Base-by-base conservation (phyloP, 208 protist genomes). In the Acanthamoeba lugdunensis region DNA sequence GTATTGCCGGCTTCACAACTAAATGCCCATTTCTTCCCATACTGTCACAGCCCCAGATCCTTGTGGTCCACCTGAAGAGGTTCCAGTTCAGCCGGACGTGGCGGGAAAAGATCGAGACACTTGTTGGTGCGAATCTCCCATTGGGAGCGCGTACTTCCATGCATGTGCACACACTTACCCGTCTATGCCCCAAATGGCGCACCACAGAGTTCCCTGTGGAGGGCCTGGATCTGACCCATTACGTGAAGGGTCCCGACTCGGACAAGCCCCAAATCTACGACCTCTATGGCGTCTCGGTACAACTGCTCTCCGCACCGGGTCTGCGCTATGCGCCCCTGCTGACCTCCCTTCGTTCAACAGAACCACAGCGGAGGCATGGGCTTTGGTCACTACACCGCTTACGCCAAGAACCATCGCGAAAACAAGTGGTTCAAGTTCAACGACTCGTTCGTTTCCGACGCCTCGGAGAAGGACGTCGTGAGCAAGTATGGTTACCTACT, bases 21-120 rank as follows among this genome's bases (percentile, higher is more conserved):
- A 8, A 41, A 16, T 8, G 11, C 33, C 30, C 63, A 9, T 18
- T 69, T 30, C 28, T 18, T 18, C 9, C 63, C 28, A 33, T 18
- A 21, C 6, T 21, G 41, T 45, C 41, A 16, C 23, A 75, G 33
- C 97, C 97, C 52, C 81, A 92, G 13, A 93, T 97, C 48, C 82
- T 97, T 0, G 96, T 97, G n/a, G 82, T 97, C 13, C 97, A 97
- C 41, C 92, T 97, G 14, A 97, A 97, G 67, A 82, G 97, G 25
- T 97, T 97, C 94, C 91, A 37, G 13, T 96, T 96, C 91, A 79
- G 61, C 14, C 33, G 56, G 33, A 73, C 18, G n/a, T 89, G 77
- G 58, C 48, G 96, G 52, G 96, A 97, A 23, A 97, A 97, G 54
- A n/a, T 97, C 1, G 96, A 97, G 18, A 96, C 95, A 2, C 63